Evolutionary conservation across 495 filamentous ascomycete species (phyloP), one percentile per base, ranked within the genome.

Genomic region (Cercophora samala): DNA sequence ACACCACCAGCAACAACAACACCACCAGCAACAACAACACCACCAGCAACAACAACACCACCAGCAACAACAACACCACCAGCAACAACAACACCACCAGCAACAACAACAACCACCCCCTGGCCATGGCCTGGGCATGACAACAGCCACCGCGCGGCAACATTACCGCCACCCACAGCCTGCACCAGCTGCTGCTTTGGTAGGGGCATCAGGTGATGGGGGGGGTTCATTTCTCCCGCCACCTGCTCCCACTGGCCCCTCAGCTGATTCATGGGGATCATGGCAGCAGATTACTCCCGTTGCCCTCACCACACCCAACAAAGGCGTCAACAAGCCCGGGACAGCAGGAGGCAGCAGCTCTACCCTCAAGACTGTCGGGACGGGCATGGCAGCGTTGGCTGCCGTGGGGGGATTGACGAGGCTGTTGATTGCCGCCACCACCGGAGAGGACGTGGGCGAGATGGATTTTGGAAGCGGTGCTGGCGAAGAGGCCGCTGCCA

Each of bases 391-490:
- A 8, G 60, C 25, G 15, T 37, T 62, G 24, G 60, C 60, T 11
- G 60, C 60, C 5, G 60, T 62, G 3, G 60, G 60, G 17, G 60
- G 60, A n/a, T 3, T 62, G 3, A 29, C 60, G 11, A 18, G 60
- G 17, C 15, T 62, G 15, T 18, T 62, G 26, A 46, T 62, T 4
- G 60, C 29, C 19, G 60, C 60, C 18, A 46, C 29, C n/a, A 62
- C 60, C 8, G 60, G 60, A 17, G 60, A 62, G 29, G 60, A 62
- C 29, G 29, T 62, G 5, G 60, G 58, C 24, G 58, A 60, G 17
- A 23, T 60, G 19, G 18, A n/a, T 21, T 24, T 25, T 23, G 58
- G 22, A 1, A 59, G 60, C 32, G 60, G 60, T 18, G 60, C 29
- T 32, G 32, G 29, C 6, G 60, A 42, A 46, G 26, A 42, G 17